These are phyloP conservation scores for Cyphellophora attinorum DNA, from an alignment of 2,329 filamentous ascomycete species.

Conservation along the genomic window DNA sequence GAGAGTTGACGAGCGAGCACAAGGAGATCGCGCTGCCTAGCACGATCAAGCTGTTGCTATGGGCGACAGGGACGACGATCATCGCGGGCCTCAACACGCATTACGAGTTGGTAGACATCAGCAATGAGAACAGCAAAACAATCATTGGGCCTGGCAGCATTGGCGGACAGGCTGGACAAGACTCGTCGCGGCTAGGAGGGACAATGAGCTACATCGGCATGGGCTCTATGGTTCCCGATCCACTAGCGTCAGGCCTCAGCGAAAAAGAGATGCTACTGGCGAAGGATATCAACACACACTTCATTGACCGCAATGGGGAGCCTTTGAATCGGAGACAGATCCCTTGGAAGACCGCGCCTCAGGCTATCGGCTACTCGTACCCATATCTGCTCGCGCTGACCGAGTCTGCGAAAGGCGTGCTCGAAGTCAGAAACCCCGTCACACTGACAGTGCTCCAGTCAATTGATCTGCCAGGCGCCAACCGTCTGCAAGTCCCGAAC, in stretches of 20 bases:
- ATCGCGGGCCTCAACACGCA: slow-evolving; percentile 86
- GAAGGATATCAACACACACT: slow-evolving; percentile 94
- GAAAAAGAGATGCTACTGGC: slow-evolving; percentile 84
- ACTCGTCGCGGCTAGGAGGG: slow-evolving; percentile 68
- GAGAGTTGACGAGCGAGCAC: slow-evolving; percentile 67
- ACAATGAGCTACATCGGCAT: slow-evolving; percentile 97
- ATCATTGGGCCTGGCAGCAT: slow-evolving; percentile 68
- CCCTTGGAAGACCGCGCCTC: slow-evolving; percentile 82
- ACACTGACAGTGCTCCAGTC: slow-evolving; percentile 84
- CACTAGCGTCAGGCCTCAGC: slow-evolving; percentile 70
- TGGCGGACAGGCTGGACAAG: slow-evolving; percentile 53
- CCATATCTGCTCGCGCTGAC: slow-evolving; percentile 87
- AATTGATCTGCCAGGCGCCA: slow-evolving; percentile 70
- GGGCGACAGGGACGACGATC: slow-evolving; percentile 78
- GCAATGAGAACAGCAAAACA: slow-evolving; percentile 63
- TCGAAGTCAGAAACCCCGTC: slow-evolving; percentile 88
- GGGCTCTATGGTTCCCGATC: slow-evolving; percentile 82
- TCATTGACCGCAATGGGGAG: slow-evolving; percentile 76
- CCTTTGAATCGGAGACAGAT: slow-evolving; percentile 75
- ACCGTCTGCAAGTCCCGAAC: slow-evolving; percentile 79
- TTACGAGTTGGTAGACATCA: slow-evolving; percentile 80
- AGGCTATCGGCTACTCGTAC: slow-evolving; percentile 91
- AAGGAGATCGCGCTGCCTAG: slow-evolving; percentile 72
- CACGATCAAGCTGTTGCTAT: slow-evolving; percentile 78
- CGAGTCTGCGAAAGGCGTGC: slow-evolving; percentile 66